phyloP scores from a whole-genome alignment of 2,329 filamentous ascomycete species.

The Hypoxylon sp. region DNA sequence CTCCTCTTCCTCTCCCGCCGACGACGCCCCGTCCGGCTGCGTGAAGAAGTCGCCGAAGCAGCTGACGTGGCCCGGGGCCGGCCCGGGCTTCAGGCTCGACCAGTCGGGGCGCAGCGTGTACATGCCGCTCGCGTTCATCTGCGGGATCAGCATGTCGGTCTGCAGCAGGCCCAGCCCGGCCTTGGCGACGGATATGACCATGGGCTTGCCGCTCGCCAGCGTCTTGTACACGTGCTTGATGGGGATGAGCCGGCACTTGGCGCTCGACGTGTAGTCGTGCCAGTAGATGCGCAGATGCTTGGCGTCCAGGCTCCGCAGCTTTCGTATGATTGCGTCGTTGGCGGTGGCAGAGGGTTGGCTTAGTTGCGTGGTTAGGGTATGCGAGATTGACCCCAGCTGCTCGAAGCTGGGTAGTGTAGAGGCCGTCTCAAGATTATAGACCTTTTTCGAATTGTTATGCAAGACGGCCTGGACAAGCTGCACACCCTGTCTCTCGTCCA shows the following conservation, averaged over 20 bases:
- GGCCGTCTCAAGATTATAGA: conserved; percentile 70
- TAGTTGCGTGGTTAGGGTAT: conserved; percentile 20
- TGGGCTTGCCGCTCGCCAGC: conserved; percentile 54
- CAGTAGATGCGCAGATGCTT: conserved; percentile 79
- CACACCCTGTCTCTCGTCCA: conserved; percentile 68
- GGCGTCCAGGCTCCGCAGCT: conserved; percentile 49
- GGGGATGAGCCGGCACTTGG: conserved; percentile 73
- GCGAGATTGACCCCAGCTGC: conserved; percentile 38
- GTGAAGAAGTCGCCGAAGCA: conserved; percentile 73
- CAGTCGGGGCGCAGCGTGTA: conserved; percentile 74
- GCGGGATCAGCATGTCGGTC: conserved; percentile 65
- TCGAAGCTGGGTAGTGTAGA: conserved; percentile 45
- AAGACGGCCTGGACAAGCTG: conserved; percentile 71
- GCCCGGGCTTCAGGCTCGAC: conserved; percentile 65
- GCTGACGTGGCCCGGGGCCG: conserved; percentile 67
- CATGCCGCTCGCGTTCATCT: conserved; percentile 66
- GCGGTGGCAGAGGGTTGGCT: conserved; percentile 47
- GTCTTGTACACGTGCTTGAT: conserved; percentile 62
- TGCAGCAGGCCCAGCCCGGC: conserved; percentile 73
- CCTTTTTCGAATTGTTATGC: conserved; percentile 78
- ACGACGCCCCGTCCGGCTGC: conserved; percentile 61
- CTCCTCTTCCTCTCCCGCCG: no score
- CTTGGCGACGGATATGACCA: conserved; percentile 67
- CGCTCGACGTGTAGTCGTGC: conserved; percentile 77
- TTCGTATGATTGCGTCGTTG: conserved; percentile 39